These are phyloP conservation scores for Niveomyces coronatus DNA, from an alignment of 2,329 filamentous ascomycete genomes.

Conservation along the genomic window DNA sequence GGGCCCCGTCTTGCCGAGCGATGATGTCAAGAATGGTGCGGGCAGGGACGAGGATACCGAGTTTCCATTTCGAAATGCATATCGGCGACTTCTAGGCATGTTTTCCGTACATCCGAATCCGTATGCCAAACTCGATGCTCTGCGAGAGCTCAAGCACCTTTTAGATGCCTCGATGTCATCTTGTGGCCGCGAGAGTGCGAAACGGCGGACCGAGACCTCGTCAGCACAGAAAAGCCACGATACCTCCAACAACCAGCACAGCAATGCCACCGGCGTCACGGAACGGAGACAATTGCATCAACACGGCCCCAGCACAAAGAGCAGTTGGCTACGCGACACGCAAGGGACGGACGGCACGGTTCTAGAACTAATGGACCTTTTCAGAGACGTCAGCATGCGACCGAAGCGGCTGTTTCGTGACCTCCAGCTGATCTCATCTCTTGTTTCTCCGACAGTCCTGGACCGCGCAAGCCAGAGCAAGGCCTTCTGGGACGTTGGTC, in stretches of 20 bases:
- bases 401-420: slow-evolving; percentile 75
- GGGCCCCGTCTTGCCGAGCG: neutral
- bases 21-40: slow-evolving; percentile 1
- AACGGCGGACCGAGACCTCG: slow-evolving; percentile 14
- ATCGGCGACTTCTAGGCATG: slow-evolving; percentile 67
- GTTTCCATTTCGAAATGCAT: slow-evolving; percentile 75
- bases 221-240: slow-evolving; percentile 14
- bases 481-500: slow-evolving; percentile 81
- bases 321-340: neutral
- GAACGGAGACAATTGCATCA: slow-evolving; percentile 3
- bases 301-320: neutral
- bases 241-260: too few relatives aligned
- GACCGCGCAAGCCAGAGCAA: slow-evolving; percentile 57
- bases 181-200: slow-evolving; percentile 23
- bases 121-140: slow-evolving; percentile 69
- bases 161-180: slow-evolving; percentile 59
- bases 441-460: slow-evolving; percentile 49
- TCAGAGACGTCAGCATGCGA: slow-evolving; percentile 57
- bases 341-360: slow-evolving; percentile 46
- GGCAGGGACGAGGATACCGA: slow-evolving; percentile 26
- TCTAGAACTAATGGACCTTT: slow-evolving; percentile 55
- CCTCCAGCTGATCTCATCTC: slow-evolving; percentile 62
- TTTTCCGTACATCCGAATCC: slow-evolving; percentile 88
- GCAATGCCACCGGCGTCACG: too few relatives aligned
- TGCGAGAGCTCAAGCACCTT: slow-evolving; percentile 74